Evolutionary conservation across 768 basidiomycete genomes (phyloP).

Genomic region (Boletus barrowsii): DNA sequence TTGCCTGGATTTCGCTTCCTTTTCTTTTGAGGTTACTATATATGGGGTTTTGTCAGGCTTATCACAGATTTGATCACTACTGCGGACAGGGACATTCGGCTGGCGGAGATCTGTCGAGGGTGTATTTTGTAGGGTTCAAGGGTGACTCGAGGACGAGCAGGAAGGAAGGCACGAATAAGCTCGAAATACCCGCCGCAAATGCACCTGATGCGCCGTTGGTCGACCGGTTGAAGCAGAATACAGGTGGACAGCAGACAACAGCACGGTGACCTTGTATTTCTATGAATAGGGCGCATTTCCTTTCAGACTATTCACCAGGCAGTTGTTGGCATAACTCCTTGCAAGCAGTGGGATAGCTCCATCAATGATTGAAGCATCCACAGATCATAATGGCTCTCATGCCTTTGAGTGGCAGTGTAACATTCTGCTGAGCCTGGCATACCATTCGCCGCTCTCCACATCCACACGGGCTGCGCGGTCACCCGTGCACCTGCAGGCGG

Average conservation of each 20-base stretch:
- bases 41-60: constrained; percentile 15
- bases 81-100: constrained; percentile 56
- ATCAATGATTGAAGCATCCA: no score
- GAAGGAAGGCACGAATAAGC: constrained; percentile 58
- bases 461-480: background rate
- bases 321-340: background rate
- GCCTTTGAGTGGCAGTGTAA: background rate
- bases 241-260: constrained; percentile 60
- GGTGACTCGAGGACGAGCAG: constrained; percentile 58
- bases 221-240: constrained; percentile 57
- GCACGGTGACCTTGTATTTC: constrained; percentile 38
- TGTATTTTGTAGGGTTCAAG: constrained; percentile 84
- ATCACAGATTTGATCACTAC: constrained; percentile 10
- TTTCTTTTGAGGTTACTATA: constrained; percentile 21
- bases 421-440: background rate
- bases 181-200: constrained; percentile 77
- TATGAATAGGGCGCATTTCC: constrained; percentile 6
- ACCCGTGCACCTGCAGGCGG: background rate
- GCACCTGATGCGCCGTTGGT: constrained; percentile 70
- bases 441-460: background rate
- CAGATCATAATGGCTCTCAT: no score
- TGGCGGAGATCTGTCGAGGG: constrained; percentile 59
- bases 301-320: background rate
- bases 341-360: no score
- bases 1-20: constrained; percentile 5